These are phyloP conservation scores for Hygrophorus pudorinus DNA, from an alignment of 768 basidiomycete genomes.

Conservation along the genomic window DNA sequence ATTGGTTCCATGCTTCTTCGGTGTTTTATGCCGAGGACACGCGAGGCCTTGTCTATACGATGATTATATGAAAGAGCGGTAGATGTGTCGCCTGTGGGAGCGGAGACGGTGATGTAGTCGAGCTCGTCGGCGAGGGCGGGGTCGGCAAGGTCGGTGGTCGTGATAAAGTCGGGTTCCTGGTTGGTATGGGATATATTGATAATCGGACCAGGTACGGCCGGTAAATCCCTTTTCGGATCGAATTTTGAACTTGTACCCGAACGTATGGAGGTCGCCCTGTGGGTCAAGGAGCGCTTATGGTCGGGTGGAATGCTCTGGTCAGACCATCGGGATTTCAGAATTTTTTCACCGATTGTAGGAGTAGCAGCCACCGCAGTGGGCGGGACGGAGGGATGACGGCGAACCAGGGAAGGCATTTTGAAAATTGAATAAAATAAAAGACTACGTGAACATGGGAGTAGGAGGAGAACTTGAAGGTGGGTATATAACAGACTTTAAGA, in stretches of 20 bases:
- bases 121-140: conserved; percentile 53
- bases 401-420: conserved; percentile 33
- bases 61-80: conserved; percentile 22
- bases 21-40: conserved; percentile 68
- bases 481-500: too few species aligned
- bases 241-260: conserved; percentile 6
- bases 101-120: conserved; percentile 55
- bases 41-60: conserved; percentile 65
- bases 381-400: conserved; percentile 21
- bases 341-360: conserved; percentile 28
- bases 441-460: too few species aligned
- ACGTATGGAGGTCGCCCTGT: conserved; percentile 17
- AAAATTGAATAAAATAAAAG: background rate
- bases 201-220: conserved; percentile 35
- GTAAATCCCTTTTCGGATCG: conserved; percentile 25
- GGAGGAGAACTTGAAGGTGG: too few species aligned
- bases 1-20: conserved; percentile 79
- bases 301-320: conserved; percentile 31
- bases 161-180: conserved; percentile 16
- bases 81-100: conserved; percentile 22
- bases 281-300: conserved; percentile 19
- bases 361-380: conserved; percentile 28
- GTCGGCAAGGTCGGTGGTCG: conserved; percentile 31
- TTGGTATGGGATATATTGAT: conserved; percentile 39
- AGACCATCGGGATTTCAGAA: conserved; percentile 38